A percentile compares a stretch with the other conserved stretches of the same genome.
These are phyloP conservation scores for Russula vinacea DNA, from an alignment of 768 basidiomycete genomes.

Conservation along the genomic window DNA sequence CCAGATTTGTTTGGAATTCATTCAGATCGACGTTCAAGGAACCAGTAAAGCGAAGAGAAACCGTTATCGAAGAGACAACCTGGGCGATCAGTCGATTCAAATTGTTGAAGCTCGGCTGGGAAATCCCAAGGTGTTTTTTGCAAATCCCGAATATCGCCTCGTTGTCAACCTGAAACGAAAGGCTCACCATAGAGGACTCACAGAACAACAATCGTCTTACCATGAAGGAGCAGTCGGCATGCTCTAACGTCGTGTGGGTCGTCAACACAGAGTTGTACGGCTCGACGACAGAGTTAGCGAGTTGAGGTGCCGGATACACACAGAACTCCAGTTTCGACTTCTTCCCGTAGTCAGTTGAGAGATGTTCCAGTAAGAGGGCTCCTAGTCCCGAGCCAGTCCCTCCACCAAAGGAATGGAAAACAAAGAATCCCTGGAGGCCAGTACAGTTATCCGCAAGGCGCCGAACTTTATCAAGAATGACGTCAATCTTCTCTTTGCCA, in stretches of 20 bases:
- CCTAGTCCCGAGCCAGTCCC: conserved; percentile 99
- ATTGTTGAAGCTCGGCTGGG: conserved; percentile 58
- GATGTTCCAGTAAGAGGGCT: conserved; percentile 91
- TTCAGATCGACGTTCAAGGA: conserved; percentile 59
- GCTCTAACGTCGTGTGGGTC: conserved; percentile 97
- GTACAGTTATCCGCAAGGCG: conserved; percentile 96
- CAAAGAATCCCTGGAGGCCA: conserved; percentile 99
- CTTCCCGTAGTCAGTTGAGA: conserved; percentile 86
- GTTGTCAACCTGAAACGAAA: conserved; percentile 46
- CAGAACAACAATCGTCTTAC: conserved; percentile 67
- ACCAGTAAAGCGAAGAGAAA: conserved; percentile 58
- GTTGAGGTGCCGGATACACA: conserved; percentile 91
- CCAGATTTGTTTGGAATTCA: conserved; percentile 44
- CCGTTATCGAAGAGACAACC: conserved; percentile 49
- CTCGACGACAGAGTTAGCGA: conserved; percentile 95
- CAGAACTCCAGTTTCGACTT: conserved; percentile 70
- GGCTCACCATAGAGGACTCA: conserved; percentile 49
- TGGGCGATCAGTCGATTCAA: conserved; percentile 65
- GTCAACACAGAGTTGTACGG: conserved; percentile 98
- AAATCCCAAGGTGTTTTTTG: conserved; percentile 52
- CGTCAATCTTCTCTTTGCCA: conserved; percentile 97
- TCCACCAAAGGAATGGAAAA: conserved; percentile 99
- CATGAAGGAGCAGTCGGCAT: conserved; percentile 62
- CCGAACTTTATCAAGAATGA: conserved; percentile 94
- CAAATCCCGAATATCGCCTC: conserved; percentile 69